These are phyloP conservation scores for Trichoderma harzianum DNA, from an alignment of 2,329 filamentous ascomycete species.

Conservation along the genomic window DNA sequence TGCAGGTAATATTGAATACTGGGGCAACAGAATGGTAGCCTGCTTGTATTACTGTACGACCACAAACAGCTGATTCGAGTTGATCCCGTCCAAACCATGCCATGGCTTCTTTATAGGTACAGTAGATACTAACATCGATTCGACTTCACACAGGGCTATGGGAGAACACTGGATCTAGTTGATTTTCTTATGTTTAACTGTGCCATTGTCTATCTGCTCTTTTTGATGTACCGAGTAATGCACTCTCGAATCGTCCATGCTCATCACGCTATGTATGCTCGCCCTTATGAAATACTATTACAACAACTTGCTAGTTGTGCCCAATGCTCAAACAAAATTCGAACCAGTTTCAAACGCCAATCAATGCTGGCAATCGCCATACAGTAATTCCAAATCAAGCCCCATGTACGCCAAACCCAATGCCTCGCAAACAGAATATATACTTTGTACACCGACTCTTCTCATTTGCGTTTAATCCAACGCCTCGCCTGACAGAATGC, in stretches of 20 bases:
- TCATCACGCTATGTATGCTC: constrained; percentile 5
- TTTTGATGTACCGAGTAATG: not conserved
- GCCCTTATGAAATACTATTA: not conserved
- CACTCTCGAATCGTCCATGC: not conserved
- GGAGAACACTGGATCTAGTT: not conserved
- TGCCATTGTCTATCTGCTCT: not conserved
- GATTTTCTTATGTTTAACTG: no score
- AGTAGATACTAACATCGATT: not conserved
- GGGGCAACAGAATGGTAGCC: no score
- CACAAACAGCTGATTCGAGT: no score
- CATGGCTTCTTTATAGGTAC: no score
- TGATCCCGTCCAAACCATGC: not conserved
- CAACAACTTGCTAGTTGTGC: not conserved
- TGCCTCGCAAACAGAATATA: constrained; percentile 15
- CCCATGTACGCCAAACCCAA: constrained; percentile 17
- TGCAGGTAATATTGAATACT: not conserved
- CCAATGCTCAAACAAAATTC: not conserved
- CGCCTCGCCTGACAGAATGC: constrained; percentile 59
- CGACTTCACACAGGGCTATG: not conserved
- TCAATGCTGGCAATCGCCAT: constrained; percentile 1
- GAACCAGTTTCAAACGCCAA: constrained; percentile 5
- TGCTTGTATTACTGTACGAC: no score
- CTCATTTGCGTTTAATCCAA: constrained; percentile 42
- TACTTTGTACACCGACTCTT: not conserved
- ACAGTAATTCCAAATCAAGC: not conserved